A percentile compares a stretch with the other conserved stretches of the same genome.
phyloP scores from a whole-genome alignment of 176 grass and related monocot species.

The Dendrocalamus sinicus region DNA sequence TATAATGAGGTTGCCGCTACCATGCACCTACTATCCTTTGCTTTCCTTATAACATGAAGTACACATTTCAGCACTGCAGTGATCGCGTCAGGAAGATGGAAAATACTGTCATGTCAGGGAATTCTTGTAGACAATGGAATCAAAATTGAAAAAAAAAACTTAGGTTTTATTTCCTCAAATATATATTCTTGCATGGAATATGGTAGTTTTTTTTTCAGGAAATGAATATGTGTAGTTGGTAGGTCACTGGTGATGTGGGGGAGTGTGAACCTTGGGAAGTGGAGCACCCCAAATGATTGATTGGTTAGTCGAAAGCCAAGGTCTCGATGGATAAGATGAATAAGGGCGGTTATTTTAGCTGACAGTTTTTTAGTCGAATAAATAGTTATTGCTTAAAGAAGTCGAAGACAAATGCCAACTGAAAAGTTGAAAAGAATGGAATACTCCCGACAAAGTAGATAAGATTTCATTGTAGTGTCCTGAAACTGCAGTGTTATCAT shows the following conservation, averaged over 20 bases:
- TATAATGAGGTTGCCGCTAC: constrained; percentile 29
- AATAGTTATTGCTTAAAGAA: too few relatives aligned
- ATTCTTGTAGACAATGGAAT: constrained; percentile 6
- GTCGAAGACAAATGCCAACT: too few relatives aligned
- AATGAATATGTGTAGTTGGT: constrained; percentile 45
- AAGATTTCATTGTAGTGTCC: constrained; percentile 39
- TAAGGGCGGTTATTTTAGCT: too few relatives aligned
- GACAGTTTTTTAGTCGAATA: too few relatives aligned
- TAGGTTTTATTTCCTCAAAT: not conserved
- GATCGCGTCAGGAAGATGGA: constrained; percentile 10
- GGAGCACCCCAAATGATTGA: constrained; percentile 53
- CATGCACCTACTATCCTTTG: constrained; percentile 19
- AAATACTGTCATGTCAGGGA: constrained; percentile 18
- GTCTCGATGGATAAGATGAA: constrained; percentile 23
- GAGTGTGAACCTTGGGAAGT: constrained; percentile 24
- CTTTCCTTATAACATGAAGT: not conserved
- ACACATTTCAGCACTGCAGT: constrained; percentile 17
- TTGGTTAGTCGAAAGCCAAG: constrained; percentile 49
- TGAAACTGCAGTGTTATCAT: constrained; percentile 25
- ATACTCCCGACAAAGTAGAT: constrained; percentile 57
- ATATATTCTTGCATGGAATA: constrained; percentile 3
- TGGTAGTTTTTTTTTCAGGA: too few relatives aligned
- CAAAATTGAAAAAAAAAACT: not conserved
- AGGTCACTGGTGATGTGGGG: constrained; percentile 46
- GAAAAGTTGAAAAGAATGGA: too few relatives aligned